Evolutionary conservation across 169 alveolate genomes (phyloP), one percentile per base, ranked within the genome.

Genomic region (Hepatocystis sp.): DNA sequence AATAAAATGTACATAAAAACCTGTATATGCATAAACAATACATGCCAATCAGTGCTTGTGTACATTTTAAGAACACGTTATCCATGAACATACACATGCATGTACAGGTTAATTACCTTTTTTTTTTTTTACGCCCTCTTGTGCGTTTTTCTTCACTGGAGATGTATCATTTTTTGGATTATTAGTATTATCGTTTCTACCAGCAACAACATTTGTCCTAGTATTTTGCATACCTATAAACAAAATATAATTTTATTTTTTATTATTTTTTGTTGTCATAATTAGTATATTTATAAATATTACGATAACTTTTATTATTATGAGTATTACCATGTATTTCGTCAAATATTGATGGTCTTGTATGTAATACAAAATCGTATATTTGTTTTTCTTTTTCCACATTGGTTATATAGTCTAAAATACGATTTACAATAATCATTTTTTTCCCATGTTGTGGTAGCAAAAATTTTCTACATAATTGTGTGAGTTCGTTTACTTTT

Each of bases 361-460:
- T 63, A 11, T 55, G 56, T 64, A 81, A 46, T 30, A 81, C 49
- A 40, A 63, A 81, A 30, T 60, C 60, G 44, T 81, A 81, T 61
- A 81, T 52, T 49, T 81, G 89, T 13, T 81, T 84, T 55, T 81
- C 89, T 44, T 63, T 81, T 47, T 81, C 89, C 34, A 63, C 67
- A 40, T 60, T 71, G 17, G 81, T 64, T 17, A 81, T 81, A 46
- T 51, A 81, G 17, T 81, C 67, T 55, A 81, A 81, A 47, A 81
- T 81, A 11, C 89, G 81, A 32, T 81, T 84, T n/a, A 81, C 49
- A 25, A 63, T 63, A 5, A 67, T 84, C 17, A 63, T 63, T 51
- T 81, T 81, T 27, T 64, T 81, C 17, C 89, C 89, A 60, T 81
- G 81, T 36, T 81, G 89, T 32, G 89, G 84, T 36, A 81, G 13